Conservation (phyloP, 257 asterid genomes). For the Solanum lignicaule region DNA sequence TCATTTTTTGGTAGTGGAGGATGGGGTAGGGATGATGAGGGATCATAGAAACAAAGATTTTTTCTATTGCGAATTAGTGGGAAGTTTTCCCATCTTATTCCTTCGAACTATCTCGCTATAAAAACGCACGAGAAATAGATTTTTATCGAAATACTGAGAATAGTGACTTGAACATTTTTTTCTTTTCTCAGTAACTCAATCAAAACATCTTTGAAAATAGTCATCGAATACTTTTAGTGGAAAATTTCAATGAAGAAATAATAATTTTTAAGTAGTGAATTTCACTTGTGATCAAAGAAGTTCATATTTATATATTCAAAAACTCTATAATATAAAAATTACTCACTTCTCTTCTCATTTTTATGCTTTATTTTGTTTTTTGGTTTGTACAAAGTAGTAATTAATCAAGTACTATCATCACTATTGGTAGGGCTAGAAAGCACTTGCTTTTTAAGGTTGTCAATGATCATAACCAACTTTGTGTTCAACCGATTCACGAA, state of each 20-base stretch:
- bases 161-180: neutral
- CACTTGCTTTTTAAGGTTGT: conserved; percentile 79
- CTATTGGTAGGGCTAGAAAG: conserved; percentile 47
- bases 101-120: too few relatives aligned
- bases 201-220: too few relatives aligned
- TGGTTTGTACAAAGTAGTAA: conserved; percentile 7
- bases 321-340: neutral
- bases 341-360: neutral
- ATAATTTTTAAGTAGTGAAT: neutral
- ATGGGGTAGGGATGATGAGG: neutral
- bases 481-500: conserved; percentile 82
- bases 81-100: neutral
- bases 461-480: conserved; percentile 84
- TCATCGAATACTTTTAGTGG: too few relatives aligned
- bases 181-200: too few relatives aligned
- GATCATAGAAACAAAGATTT: neutral
- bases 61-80: neutral
- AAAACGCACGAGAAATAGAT: neutral
- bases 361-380: neutral
- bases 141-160: neutral
- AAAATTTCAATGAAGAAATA: too few relatives aligned
- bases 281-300: neutral
- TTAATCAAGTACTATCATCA: conserved; percentile 25
- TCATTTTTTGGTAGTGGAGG: neutral
- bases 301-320: neutral